Percentiles rank a stretch among this genome's conserved stretches.
Conservation (phyloP, 2,329 filamentous ascomycete species). For the Aureobasidium musti region DNA sequence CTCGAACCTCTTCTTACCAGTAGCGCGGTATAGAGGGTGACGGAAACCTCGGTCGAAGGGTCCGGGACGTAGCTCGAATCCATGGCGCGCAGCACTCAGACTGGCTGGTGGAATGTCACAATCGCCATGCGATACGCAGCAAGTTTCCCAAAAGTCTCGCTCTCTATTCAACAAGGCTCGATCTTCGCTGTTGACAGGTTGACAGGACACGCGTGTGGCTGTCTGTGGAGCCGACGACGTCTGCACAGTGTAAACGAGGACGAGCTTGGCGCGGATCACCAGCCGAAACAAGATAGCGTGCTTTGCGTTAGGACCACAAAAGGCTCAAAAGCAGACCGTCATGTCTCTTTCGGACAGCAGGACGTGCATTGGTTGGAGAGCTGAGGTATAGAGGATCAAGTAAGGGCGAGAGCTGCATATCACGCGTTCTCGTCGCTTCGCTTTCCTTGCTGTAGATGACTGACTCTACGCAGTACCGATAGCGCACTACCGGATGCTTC, state of each 20-base stretch:
- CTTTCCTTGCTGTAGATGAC: background rate
- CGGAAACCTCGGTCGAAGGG: conserved; percentile 33
- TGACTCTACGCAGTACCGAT: background rate
- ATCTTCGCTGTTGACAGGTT: conserved; percentile 16
- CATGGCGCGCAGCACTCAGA: conserved; percentile 20
- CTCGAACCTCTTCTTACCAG: conserved; percentile 35
- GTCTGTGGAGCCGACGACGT: conserved; percentile 15
- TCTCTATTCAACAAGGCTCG: background rate
- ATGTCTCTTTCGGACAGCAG: background rate
- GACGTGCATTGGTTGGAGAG: too few relatives aligned
- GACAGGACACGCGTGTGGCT: background rate
- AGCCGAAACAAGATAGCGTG: background rate
- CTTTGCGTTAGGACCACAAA: background rate
- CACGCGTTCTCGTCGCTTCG: conserved; percentile 12
- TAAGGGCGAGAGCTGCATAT: conserved; percentile 5
- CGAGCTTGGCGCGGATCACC: background rate
- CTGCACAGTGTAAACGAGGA: too few relatives aligned
- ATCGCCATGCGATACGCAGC: conserved; percentile 17
- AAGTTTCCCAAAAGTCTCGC: background rate
- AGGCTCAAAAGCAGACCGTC: background rate
- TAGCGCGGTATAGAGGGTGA: conserved; percentile 35
- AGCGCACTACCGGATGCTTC: conserved; percentile 7
- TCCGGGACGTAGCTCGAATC: conserved; percentile 36
- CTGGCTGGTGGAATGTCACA: conserved; percentile 5
- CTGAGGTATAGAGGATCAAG: background rate